Evolutionary conservation across 1,139 yeast species (phyloP), one percentile per base, ranked within the genome.

Genomic region (Taphrina betulina): DNA sequence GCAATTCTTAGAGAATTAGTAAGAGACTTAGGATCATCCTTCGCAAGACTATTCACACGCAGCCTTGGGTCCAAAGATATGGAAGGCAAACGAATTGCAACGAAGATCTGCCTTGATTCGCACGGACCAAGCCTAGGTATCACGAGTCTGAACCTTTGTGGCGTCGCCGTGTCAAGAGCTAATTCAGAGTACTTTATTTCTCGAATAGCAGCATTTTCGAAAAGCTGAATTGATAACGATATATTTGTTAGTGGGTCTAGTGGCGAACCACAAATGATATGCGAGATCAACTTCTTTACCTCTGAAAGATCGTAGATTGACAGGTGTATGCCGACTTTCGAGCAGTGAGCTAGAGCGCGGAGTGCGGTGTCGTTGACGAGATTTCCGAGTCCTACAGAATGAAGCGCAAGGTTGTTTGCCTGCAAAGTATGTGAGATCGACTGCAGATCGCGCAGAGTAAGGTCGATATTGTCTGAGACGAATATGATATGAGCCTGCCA

Each of bases 121-220:
- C 12, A 43, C 4, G 10, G n/a, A n/a, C 48, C 48, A 2, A 43
- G 26, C 12, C 48, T 17, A 2, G 48, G 48, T 4, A 43, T 29
- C 10, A 20, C 4, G 10, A 43, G 14, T 23, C 20, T 16, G 12
- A 43, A n/a, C 17, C 17, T 16, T 31, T 43, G 48, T 4, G 48
- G 38, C 12, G 48, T 31, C 5, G 14, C 8, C 5, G 31, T n/a
- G 5, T 19, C 31, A 3, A 8, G 5, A 20, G 16, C 17, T 12
- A 43, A n/a, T 2, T 19, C 26, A n/a, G 5, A 8, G 4, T 33
- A 4, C 14, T 19, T 19, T 4, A 20, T 3, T 26, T 20, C 38
- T 5, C 48, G 48, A 12, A 43, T 8, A 1, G 38, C 14, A 23
- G 38, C 48, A 19, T 37, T 37, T 10, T 43, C 48, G 10, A 14